Evolutionary conservation across 2,329 filamentous ascomycete species (phyloP).

Genomic region (Ceratocystis lukuohia): DNA sequence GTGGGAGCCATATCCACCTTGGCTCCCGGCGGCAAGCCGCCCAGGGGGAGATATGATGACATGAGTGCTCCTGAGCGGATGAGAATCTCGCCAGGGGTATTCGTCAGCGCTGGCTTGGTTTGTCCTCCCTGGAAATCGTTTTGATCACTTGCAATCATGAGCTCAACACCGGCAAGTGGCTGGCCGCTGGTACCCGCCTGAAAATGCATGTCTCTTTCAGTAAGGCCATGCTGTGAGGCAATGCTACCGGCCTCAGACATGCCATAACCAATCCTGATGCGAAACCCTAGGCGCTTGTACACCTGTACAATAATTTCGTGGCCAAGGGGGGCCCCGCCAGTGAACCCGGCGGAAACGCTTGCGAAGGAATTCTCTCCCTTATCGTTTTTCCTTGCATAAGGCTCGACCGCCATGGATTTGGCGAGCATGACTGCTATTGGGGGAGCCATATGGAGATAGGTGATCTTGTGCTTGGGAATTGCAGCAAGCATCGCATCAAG

Average conservation of each 20-base stretch:
- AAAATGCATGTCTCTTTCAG: constrained; percentile 32
- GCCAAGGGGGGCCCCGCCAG: constrained; percentile 51
- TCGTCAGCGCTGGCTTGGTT: constrained; percentile 24
- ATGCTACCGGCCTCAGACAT: constrained; percentile 62
- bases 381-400: constrained; percentile 36
- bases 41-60: constrained; percentile 54
- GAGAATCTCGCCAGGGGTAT: constrained; percentile 50
- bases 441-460: constrained; percentile 51
- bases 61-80: constrained; percentile 51
- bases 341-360: constrained; percentile 39
- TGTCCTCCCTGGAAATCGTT: constrained; percentile 23
- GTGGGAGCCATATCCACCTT: constrained; percentile 30
- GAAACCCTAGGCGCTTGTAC: constrained; percentile 44
- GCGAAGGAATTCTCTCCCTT: constrained; percentile 40
- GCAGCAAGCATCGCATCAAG: constrained; percentile 50
- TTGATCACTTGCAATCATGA: constrained; percentile 46
- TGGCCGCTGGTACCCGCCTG: constrained; percentile 47
- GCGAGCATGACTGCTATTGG: constrained; percentile 56
- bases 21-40: constrained; percentile 25
- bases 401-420: constrained; percentile 55
- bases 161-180: constrained; percentile 53
- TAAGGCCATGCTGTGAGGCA: constrained; percentile 44
- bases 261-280: constrained; percentile 51
- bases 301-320: constrained; percentile 44
- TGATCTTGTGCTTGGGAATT: constrained; percentile 50